Base-by-base conservation (phyloP, 2,329 filamentous ascomycete genomes). In the Neofusicoccum umdonicola region DNA sequence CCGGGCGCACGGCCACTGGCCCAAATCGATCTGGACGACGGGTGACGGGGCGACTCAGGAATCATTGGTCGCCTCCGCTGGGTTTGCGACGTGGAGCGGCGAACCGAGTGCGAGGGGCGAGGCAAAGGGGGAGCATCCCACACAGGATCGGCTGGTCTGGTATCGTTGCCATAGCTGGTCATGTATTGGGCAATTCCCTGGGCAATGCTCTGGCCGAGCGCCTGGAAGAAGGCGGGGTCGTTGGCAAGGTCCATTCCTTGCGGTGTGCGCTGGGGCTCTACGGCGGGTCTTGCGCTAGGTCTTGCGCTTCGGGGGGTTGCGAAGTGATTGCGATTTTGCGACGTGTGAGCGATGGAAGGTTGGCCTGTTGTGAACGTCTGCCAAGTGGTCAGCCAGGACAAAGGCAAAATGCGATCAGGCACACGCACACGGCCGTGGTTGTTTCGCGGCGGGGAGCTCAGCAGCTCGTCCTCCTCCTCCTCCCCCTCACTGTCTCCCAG, bases 141-240 rank as follows among this genome's bases (percentile, higher is more conserved):
- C 3, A 64, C n/a, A 13, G 62, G 22, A 42, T 64, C 41, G 12
- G 34, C n/a, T 7, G 61, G 15, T 22, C 51, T 37, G 3, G 27
- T 17, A 22, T 37, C 12, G 27, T 37, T 50, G 6, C 34, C 41
- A 15, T 34, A 17, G n/a, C 11, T 31, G 17, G 56, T 19, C 61
- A 76, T 73, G 47, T 73, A 70, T 22, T 71, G 66, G 3, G 73
- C 72, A 56, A 77, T 71, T 61, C 76, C 73, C 17, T 70, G 69
- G 8, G 75, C 76, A 47, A 77, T 76, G 56, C 68, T 74, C 56
- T 71, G 69, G 37, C 75, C 72, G 11, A 78, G 67, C 11, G 71
- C 69, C 57, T 75, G 67, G 44, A 77, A 73, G n/a, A 60, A 60
- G 5, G 42, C 56, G 31, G 56, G 56, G 17, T 60, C 56, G n/a